Conservation (phyloP, 2,329 filamentous ascomycete species). For the Alternaria incomplexa region DNA sequence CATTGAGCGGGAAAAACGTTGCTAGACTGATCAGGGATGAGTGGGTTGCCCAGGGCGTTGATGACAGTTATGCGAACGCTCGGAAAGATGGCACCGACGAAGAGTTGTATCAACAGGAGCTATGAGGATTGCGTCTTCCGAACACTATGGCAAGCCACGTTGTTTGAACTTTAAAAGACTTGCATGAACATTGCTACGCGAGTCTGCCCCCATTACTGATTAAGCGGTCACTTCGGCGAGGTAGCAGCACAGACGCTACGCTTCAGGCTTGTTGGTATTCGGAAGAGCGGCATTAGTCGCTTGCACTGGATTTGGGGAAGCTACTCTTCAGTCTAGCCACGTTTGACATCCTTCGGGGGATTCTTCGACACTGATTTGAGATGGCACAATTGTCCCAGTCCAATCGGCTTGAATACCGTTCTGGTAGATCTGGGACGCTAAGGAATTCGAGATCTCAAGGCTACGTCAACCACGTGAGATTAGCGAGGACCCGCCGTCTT, state of each 20-base stretch:
- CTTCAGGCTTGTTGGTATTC: background rate
- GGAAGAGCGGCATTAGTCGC: background rate
- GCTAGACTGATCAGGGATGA: conserved; percentile 73
- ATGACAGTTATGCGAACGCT: background rate
- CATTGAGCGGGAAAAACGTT: conserved; percentile 87
- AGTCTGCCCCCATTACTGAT: background rate
- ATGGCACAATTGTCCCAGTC: background rate
- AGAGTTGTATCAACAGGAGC: background rate
- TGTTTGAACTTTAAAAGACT: background rate
- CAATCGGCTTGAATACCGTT: background rate
- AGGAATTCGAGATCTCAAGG: background rate
- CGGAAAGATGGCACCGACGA: background rate
- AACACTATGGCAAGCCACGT: background rate
- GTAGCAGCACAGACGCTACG: background rate
- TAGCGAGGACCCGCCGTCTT: background rate
- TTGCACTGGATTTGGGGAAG: background rate
- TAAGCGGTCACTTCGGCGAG: background rate
- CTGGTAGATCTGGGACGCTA: background rate
- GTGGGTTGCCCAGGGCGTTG: conserved; percentile 40
- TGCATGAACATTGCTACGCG: background rate
- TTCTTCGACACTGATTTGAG: background rate
- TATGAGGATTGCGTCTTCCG: background rate
- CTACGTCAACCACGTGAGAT: background rate
- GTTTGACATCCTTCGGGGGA: background rate
- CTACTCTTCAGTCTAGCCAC: background rate